These are phyloP conservation scores for Saccharomyces mikatae DNA, from an alignment of 805 yeast genomes.

Conservation along the genomic window DNA sequence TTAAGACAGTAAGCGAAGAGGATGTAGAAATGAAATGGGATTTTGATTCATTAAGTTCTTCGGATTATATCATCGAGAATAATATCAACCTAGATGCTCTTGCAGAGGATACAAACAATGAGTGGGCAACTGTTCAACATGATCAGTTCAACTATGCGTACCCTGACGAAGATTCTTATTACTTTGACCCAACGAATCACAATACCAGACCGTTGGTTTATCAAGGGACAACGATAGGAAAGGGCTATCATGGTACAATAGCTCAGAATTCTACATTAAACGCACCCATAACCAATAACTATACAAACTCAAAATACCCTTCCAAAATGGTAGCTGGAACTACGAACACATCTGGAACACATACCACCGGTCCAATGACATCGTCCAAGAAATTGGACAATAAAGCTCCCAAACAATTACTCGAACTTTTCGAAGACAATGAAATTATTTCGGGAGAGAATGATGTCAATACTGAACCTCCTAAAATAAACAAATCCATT, in stretches of 20 bases:
- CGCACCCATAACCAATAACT: slow-evolving; percentile 17
- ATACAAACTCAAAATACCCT: slow-evolving; percentile 13
- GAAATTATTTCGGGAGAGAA: slow-evolving; percentile 24
- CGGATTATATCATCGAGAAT: slow-evolving; percentile 66
- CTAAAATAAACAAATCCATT: slow-evolving; percentile 11
- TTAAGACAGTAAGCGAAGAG: slow-evolving; percentile 15
- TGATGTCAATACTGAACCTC: slow-evolving; percentile 12
- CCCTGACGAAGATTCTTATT: slow-evolving; percentile 28
- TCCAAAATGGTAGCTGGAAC: slow-evolving; percentile 19
- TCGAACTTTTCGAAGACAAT: slow-evolving; percentile 58
- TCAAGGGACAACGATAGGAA: slow-evolving; percentile 29
- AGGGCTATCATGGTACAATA: slow-evolving; percentile 15
- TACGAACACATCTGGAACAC: slow-evolving; percentile 27
- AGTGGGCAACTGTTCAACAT: slow-evolving; percentile 20
- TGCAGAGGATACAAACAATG: slow-evolving; percentile 20
- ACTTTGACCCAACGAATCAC: slow-evolving; percentile 19
- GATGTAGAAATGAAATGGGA: slow-evolving; percentile 69
- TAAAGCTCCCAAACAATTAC: slow-evolving; percentile 60
- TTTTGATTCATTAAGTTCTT: slow-evolving; percentile 70
- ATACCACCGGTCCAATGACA: slow-evolving; percentile 11
- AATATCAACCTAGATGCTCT: slow-evolving; percentile 43
- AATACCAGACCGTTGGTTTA: slow-evolving; percentile 12
- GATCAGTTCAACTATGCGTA: slow-evolving; percentile 26
- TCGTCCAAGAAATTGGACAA: slow-evolving; percentile 14
- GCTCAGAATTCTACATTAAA: slow-evolving; percentile 25